These are phyloP conservation scores for Rhododendron kiyosumense DNA, from an alignment of 148 eudicot species.

Conservation along the genomic window DNA sequence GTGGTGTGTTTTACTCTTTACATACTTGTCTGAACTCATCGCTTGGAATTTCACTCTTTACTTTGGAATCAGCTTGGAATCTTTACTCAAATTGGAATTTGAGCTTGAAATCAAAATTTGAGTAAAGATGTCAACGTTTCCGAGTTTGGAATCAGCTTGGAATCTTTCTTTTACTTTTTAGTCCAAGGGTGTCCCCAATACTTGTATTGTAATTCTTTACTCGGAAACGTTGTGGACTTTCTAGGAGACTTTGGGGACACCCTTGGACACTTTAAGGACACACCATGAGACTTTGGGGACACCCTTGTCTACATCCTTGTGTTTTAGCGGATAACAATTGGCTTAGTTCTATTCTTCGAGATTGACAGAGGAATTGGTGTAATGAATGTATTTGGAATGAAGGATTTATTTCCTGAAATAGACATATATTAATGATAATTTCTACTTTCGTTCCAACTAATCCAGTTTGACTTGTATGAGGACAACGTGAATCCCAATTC, in stretches of 20 bases:
- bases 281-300: not conserved
- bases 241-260: not conserved
- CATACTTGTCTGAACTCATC: too few relatives aligned
- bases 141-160: too few relatives aligned
- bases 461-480: not conserved
- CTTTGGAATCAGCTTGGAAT: too few relatives aligned
- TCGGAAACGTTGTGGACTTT: not conserved
- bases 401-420: not conserved
- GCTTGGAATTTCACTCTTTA: too few relatives aligned
- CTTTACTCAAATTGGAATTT: too few relatives aligned
- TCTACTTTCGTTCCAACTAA: not conserved
- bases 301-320: not conserved
- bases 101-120: too few relatives aligned
- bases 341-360: not conserved
- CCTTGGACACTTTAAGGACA: not conserved
- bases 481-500: not conserved
- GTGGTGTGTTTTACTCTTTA: too few relatives aligned
- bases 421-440: not conserved
- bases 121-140: too few relatives aligned
- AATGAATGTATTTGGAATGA: not conserved
- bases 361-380: not conserved
- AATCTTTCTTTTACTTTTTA: too few relatives aligned
- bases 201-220: too few relatives aligned
- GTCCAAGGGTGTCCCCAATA: not conserved
- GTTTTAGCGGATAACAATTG: not conserved